These are phyloP conservation scores for Ceratopteris richardii DNA, from an alignment of 75 land plant species.

Conservation along the genomic window DNA sequence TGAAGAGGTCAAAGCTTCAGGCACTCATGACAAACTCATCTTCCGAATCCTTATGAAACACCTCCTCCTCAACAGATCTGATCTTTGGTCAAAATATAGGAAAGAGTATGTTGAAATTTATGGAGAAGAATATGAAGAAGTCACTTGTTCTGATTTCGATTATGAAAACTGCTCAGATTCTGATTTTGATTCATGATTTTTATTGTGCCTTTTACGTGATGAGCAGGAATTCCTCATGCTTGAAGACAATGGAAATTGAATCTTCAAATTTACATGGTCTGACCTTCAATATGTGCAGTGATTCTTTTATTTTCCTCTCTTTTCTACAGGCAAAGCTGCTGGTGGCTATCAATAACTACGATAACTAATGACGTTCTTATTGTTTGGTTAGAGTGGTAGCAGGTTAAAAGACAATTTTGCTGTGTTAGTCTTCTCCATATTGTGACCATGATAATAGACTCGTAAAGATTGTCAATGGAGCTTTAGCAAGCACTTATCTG, in stretches of 20 bases:
- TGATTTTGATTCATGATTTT: no score
- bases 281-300: neutral
- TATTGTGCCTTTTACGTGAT: no score
- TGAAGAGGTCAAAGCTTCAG: slow-evolving; percentile 44
- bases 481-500: no score
- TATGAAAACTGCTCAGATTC: neutral
- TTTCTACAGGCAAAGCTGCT: neutral
- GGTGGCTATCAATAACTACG: neutral
- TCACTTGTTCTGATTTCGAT: neutral
- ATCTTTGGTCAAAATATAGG: slow-evolving; percentile 1
- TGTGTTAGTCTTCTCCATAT: no score
- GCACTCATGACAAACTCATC: slow-evolving; percentile 4
- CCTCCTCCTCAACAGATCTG: neutral
- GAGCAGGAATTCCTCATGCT: neutral
- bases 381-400: no score
- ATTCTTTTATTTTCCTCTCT: no score
- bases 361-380: no score
- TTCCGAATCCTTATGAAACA: neutral
- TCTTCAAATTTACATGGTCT: neutral
- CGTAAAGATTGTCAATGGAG: no score
- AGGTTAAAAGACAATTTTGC: no score
- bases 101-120: neutral
- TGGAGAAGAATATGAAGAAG: neutral
- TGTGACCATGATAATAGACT: no score
- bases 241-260: neutral